These are phyloP conservation scores for Phycomyces blakesleeanus DNA, from an alignment of 192 early-diverging fungal species.

Conservation along the genomic window DNA sequence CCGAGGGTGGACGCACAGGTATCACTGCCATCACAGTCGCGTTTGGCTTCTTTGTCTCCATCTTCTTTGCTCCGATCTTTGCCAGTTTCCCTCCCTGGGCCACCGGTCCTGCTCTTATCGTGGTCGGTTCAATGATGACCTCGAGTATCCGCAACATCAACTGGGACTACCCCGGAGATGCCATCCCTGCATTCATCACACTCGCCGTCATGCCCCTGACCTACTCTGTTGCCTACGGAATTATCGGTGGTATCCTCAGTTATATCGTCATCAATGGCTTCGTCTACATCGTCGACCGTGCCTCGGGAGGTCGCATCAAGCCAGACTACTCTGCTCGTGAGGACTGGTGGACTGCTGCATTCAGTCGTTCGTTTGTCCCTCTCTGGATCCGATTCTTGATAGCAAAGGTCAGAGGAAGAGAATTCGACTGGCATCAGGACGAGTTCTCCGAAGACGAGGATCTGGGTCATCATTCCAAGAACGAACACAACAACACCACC, in stretches of 20 bases:
- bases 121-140: conserved; percentile 80
- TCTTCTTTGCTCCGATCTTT: conserved; percentile 85
- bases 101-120: conserved; percentile 76
- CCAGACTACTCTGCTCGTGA: conserved; percentile 30
- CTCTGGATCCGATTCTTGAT: conserved; percentile 20
- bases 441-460: conserved; percentile 4
- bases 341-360: conserved; percentile 25
- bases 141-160: conserved; percentile 66
- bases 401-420: conserved; percentile 14
- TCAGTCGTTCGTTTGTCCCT: conserved; percentile 15
- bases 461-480: background rate
- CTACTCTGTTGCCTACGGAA: conserved; percentile 72
- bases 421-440: conserved; percentile 16
- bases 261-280: conserved; percentile 66
- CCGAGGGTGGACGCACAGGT: conserved; percentile 77
- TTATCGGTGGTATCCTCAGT: conserved; percentile 66
- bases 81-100: conserved; percentile 84
- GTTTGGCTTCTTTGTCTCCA: conserved; percentile 68
- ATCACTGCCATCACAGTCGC: conserved; percentile 66
- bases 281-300: conserved; percentile 50
- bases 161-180: conserved; percentile 75
- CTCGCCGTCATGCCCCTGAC: conserved; percentile 76
- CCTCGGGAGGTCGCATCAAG: conserved; percentile 50
- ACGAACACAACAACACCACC: background rate
- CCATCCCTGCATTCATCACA: conserved; percentile 74